Evolutionary conservation across 805 yeast species (phyloP), one percentile per base, ranked within the genome.

Genomic region (Sungouiozyma ichnusensis): DNA sequence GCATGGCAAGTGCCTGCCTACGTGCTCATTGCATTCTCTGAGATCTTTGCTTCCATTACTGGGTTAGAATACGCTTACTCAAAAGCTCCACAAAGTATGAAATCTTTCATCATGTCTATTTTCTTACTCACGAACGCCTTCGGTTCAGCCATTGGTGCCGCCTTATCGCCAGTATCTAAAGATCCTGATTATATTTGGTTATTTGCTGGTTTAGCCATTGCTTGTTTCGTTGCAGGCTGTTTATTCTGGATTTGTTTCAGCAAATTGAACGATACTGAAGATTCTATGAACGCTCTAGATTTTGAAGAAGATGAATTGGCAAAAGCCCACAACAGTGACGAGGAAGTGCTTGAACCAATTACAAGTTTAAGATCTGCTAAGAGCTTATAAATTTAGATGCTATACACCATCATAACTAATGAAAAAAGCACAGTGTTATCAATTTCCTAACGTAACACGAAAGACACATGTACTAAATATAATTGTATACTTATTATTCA

Each of bases 11-110:
- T 72, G 41, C 63, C 68, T 15, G 81, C 86, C 3, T 84, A 83
- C 62, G 71, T 81, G 35, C 64, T 84, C 48, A 77, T 81, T 61
- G 90, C 84, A 11, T 58, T 81, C 41, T 76, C 87, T 15, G 94
- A 84, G 63, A 82, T 83, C 49, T 73, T 84, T 51, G 87, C 88
- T 27, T 79, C 84, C 41, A 75, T 82, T 52, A 82, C 92, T 17
- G 92, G 90, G 52, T 73, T 81, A 51, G 92, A 84, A 65, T 82
- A 81, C 57, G 94, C 94, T 16, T 84, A 81, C 65, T 77, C 87
- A 20, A 80, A 83, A 66, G 90, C 92, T 4, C 92, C 92, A 35
- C 71, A 70, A 7, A 64, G 72, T 34, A 65, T 66, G 69, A 68
- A 64, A 46, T 62, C 68, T 16, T 58, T 67, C 35, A 63, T 65